Percentiles rank a stretch among this genome's conserved stretches.
Conservation (phyloP, 805 yeast genomes). For the Lipomyces spencermartinsiae region DNA sequence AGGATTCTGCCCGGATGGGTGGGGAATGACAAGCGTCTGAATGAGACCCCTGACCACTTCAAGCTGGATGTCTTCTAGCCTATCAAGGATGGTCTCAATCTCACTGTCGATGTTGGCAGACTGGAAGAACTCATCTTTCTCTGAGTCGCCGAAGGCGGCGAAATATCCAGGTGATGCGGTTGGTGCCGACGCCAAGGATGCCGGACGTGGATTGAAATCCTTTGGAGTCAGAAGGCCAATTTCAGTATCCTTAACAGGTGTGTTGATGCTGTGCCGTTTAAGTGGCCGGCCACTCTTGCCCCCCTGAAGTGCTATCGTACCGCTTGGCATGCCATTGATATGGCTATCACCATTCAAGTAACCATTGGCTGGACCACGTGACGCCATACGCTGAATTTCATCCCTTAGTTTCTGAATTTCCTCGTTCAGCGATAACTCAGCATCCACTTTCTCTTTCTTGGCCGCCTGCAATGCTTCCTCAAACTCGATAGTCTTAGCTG, state of each 20-base stretch:
- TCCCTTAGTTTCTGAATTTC: conserved; percentile 41
- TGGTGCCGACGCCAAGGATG: conserved; percentile 30
- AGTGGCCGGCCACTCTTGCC: conserved; percentile 23
- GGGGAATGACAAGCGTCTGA: conserved; percentile 83
- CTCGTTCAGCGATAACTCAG: conserved; percentile 37
- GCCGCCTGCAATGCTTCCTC: conserved; percentile 23
- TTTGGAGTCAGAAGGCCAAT: conserved; percentile 16
- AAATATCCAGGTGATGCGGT: conserved; percentile 32
- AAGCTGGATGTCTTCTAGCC: conserved; percentile 58
- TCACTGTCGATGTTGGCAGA: conserved; percentile 43
- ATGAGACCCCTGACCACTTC: conserved; percentile 88
- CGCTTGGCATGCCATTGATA: conserved; percentile 39
- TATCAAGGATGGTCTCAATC: conserved; percentile 46
- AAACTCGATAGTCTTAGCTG: conserved; percentile 29
- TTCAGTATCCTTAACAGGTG: conserved; percentile 25
- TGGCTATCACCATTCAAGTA: conserved; percentile 36
- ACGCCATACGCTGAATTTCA: conserved; percentile 48
- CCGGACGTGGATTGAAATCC: conserved; percentile 43
- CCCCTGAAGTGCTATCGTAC: conserved; percentile 16
- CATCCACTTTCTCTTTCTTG: conserved; percentile 31
- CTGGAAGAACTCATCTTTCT: conserved; percentile 35
- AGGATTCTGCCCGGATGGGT: conserved; percentile 82
- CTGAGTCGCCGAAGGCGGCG: conserved; percentile 34
- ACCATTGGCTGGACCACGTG: conserved; percentile 46
- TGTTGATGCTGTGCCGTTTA: conserved; percentile 31